Evolutionary conservation across 768 basidiomycete species (phyloP).

Genomic region (Clitopilus passeckerianus): DNA sequence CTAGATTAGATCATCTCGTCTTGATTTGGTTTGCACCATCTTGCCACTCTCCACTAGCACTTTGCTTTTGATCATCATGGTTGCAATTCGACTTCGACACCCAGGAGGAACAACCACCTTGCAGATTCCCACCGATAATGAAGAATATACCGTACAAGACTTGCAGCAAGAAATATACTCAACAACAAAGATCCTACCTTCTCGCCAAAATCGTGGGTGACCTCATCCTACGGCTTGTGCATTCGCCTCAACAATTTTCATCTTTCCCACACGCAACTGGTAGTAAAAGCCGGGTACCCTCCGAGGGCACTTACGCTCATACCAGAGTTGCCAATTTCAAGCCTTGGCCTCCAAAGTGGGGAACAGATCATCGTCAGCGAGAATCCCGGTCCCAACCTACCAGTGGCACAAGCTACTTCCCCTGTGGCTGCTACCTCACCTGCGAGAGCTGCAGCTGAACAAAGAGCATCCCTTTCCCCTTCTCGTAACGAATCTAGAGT

Average conservation of each 20-base stretch:
- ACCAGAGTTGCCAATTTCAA: conserved; percentile 69
- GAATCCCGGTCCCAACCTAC: conserved; percentile 10
- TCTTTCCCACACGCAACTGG: neutral
- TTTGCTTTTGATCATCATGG: conserved; percentile 36
- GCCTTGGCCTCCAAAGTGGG: conserved; percentile 70
- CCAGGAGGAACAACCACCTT: conserved; percentile 81
- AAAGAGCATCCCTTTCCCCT: neutral
- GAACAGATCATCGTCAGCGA: conserved; percentile 85
- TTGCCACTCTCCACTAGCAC: neutral
- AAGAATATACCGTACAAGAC: conserved; percentile 61
- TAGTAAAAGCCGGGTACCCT: conserved; percentile 85
- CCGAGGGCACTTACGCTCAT: conserved; percentile 67
- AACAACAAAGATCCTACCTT: conserved; percentile 65
- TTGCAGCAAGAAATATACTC: conserved; percentile 69
- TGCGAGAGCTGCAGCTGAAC: neutral
- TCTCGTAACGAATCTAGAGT: conserved; percentile 2
- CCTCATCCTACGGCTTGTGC: neutral
- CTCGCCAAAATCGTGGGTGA: conserved; percentile 70
- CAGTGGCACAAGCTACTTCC: conserved; percentile 11
- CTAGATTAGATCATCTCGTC: conserved; percentile 7
- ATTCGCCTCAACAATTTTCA: neutral
- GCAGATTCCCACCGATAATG: conserved; percentile 52
- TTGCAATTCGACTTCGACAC: conserved; percentile 74
- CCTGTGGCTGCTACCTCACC: conserved; percentile 7
- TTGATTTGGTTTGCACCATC: conserved; percentile 5